Conservation (phyloP, 345 rosid species). For the Populus deltoides region DNA sequence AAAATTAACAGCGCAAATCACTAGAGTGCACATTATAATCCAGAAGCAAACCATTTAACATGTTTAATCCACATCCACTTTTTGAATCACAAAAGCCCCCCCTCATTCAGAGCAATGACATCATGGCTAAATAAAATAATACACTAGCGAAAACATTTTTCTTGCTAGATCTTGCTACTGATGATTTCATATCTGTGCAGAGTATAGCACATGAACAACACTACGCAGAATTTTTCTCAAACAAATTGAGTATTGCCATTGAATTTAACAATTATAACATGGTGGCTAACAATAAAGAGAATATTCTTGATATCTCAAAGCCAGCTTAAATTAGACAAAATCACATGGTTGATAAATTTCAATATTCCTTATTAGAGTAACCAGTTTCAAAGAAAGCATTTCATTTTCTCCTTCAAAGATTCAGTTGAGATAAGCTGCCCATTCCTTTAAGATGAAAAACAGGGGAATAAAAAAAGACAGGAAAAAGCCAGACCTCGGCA, state of each 20-base stretch:
- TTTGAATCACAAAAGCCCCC: neutral
- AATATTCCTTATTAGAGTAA: neutral
- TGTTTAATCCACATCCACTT: neutral
- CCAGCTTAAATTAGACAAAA: neutral
- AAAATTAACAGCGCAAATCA: neutral
- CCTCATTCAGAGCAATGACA: neutral
- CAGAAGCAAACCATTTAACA: neutral
- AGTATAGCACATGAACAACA: neutral
- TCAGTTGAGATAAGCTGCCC: neutral
- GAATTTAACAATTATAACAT: no score
- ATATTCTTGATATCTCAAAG: neutral
- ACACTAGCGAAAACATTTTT: neutral
- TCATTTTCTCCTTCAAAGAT: neutral
- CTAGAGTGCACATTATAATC: neutral
- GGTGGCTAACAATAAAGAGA: neutral
- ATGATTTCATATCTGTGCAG: neutral
- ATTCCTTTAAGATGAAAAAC: neutral
- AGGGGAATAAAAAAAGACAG: neutral
- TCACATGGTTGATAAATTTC: neutral
- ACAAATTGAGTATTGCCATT: neutral
- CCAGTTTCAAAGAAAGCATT: neutral
- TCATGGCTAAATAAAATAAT: neutral
- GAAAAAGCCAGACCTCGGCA: slow-evolving; percentile 62
- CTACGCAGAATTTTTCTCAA: neutral
- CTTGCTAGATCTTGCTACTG: neutral